Conservation (phyloP, 352 stramenopile species). For the Phytophthora boehmeriae region DNA sequence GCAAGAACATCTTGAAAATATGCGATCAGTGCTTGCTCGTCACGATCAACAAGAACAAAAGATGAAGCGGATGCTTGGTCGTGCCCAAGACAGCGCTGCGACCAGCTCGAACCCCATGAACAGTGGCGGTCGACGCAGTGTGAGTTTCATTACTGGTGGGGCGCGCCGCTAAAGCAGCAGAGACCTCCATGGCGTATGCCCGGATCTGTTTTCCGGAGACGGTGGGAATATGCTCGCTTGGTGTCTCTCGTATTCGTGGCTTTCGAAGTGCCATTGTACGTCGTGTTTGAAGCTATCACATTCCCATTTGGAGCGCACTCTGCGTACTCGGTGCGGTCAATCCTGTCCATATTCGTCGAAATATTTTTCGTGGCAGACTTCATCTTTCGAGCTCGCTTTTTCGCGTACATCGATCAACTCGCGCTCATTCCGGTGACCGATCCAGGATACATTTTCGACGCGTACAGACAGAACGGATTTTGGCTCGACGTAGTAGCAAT, state of each 20-base stretch:
- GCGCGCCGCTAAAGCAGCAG: background rate
- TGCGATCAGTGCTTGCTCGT: constrained; percentile 58
- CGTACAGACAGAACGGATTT: constrained; percentile 60
- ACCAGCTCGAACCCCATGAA: background rate
- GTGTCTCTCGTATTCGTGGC: constrained; percentile 58
- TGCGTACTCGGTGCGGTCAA: constrained; percentile 51
- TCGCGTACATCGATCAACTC: constrained; percentile 72
- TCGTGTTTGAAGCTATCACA: constrained; percentile 65
- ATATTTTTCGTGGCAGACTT: constrained; percentile 65
- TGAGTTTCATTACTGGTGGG: constrained; percentile 9
- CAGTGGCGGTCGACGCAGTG: constrained; percentile 9
- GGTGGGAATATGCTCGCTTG: constrained; percentile 61
- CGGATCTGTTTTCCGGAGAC: constrained; percentile 60
- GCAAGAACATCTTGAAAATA: constrained; percentile 41
- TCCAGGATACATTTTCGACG: constrained; percentile 65
- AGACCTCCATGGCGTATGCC: constrained; percentile 52
- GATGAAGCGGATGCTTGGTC: constrained; percentile 76
- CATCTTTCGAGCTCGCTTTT: constrained; percentile 51
- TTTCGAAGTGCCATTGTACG: constrained; percentile 71
- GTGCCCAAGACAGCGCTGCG: constrained; percentile 27
- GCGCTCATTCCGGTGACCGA: constrained; percentile 71
- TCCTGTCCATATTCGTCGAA: constrained; percentile 59
- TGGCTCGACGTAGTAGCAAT: constrained; percentile 63
- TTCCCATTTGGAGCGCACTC: constrained; percentile 53
- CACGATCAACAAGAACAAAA: constrained; percentile 80